Conservation (phyloP, 139 green algal genomes). For the Gonium pectorale region DNA sequence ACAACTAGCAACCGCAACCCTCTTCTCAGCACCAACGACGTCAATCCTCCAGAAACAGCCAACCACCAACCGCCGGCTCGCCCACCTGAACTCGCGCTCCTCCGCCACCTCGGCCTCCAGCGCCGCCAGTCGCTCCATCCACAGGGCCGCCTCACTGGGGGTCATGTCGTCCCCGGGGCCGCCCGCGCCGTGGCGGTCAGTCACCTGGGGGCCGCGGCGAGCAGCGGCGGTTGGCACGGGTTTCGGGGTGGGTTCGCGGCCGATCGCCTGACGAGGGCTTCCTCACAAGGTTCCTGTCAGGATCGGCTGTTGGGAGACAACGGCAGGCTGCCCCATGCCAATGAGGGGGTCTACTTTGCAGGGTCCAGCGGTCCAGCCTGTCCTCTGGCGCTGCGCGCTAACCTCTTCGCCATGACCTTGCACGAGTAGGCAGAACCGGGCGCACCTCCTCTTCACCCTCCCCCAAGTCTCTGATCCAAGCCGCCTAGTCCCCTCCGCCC, state of each 20-base stretch:
- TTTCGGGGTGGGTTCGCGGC: too few relatives aligned
- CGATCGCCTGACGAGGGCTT: too few relatives aligned
- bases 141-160: conserved; percentile 28
- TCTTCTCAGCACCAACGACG: too few relatives aligned
- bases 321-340: too few relatives aligned
- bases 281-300: too few relatives aligned
- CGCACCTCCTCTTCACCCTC: background rate
- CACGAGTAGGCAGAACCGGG: background rate
- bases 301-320: too few relatives aligned
- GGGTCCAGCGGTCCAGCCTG: too few relatives aligned
- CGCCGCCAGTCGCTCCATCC: conserved; percentile 2
- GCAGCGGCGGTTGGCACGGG: background rate
- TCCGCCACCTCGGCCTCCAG: conserved; percentile 29
- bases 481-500: background rate
- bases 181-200: background rate
- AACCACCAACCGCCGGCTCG: background rate
- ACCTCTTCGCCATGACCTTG: too few relatives aligned
- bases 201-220: conserved; percentile 19
- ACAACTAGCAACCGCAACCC: too few relatives aligned
- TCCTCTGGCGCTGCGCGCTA: too few relatives aligned
- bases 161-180: conserved; percentile 1
- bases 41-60: too few relatives aligned
- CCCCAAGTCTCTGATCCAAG: background rate
- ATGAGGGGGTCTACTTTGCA: too few relatives aligned
- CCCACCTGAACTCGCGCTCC: conserved; percentile 18